These are phyloP conservation scores for Pleurotus eryngii DNA, from an alignment of 768 basidiomycete genomes.

Conservation along the genomic window DNA sequence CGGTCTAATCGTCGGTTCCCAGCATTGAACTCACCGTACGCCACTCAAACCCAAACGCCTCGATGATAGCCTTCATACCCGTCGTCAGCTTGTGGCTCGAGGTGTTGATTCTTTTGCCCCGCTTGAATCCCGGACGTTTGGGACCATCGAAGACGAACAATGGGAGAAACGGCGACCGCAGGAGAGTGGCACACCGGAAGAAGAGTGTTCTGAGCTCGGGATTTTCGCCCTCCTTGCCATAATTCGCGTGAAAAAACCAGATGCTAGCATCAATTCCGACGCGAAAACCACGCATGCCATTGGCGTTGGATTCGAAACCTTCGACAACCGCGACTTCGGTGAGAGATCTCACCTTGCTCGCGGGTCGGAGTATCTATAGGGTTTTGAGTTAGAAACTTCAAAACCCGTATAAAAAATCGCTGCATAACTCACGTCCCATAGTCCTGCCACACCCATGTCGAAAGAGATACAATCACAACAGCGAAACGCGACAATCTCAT, in stretches of 20 bases:
- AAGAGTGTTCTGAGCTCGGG: constrained; percentile 81
- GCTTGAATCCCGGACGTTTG: constrained; percentile 75
- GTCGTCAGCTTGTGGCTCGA: constrained; percentile 62
- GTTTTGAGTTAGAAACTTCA: not conserved
- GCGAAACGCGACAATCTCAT: too few relatives aligned
- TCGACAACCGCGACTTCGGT: constrained; percentile 73
- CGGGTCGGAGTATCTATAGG: constrained; percentile 61
- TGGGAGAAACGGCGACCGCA: constrained; percentile 76
- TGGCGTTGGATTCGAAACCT: constrained; percentile 67
- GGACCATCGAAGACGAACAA: constrained; percentile 94
- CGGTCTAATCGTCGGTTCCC: constrained; percentile 23
- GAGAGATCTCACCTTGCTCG: constrained; percentile 67
- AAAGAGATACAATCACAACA: not conserved
- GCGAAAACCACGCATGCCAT: constrained; percentile 67
- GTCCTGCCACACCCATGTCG: constrained; percentile 46
- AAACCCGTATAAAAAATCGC: not conserved
- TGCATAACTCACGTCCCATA: constrained; percentile 42
- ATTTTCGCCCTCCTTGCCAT: constrained; percentile 79
- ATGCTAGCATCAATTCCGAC: constrained; percentile 88
- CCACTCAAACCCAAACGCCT: constrained; percentile 31
- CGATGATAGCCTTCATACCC: constrained; percentile 76
- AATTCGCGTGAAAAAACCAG: constrained; percentile 75
- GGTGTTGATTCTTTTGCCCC: constrained; percentile 67
- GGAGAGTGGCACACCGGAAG: constrained; percentile 80
- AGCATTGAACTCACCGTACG: constrained; percentile 33